Percentiles rank a stretch among this genome's conserved stretches.
These are phyloP conservation scores for Coemansia sp. DNA, from an alignment of 192 early-diverging fungal species.

Conservation along the genomic window DNA sequence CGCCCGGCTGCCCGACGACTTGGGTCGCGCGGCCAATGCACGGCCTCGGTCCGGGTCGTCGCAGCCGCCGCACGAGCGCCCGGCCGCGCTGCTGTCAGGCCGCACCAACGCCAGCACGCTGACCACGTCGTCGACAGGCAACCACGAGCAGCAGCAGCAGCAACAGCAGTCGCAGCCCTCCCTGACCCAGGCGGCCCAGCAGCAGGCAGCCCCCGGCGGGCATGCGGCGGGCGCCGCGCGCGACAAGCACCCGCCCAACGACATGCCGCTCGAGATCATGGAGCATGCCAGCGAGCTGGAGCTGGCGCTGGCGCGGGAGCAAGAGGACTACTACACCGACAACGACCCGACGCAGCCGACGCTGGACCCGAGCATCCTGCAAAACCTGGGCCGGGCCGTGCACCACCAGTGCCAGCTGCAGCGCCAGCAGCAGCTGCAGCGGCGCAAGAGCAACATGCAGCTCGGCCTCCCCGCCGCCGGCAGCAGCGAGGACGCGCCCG, in stretches of 20 bases:
- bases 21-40: constrained; percentile 7
- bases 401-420: constrained; percentile 41
- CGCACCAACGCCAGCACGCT: constrained; percentile 29
- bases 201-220: background rate
- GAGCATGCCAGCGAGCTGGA: constrained; percentile 47
- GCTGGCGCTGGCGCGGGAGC: constrained; percentile 46
- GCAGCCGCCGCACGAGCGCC: background rate
- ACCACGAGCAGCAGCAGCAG: background rate
- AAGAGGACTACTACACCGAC: constrained; percentile 48
- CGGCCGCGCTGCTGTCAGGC: constrained; percentile 10
- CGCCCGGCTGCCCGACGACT: constrained; percentile 6
- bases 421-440: constrained; percentile 36
- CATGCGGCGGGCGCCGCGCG: background rate
- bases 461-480: constrained; percentile 20
- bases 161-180: background rate
- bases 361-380: constrained; percentile 37
- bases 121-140: constrained; percentile 16
- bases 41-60: background rate
- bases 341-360: constrained; percentile 31
- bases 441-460: constrained; percentile 53
- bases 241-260: constrained; percentile 5
- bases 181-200: background rate
- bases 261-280: constrained; percentile 46
- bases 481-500: background rate
- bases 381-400: constrained; percentile 41